Percentiles rank a stretch among this genome's conserved stretches.
phyloP scores from a whole-genome alignment of 768 basidiomycete species.

The Pleurotus tuoliensis region DNA sequence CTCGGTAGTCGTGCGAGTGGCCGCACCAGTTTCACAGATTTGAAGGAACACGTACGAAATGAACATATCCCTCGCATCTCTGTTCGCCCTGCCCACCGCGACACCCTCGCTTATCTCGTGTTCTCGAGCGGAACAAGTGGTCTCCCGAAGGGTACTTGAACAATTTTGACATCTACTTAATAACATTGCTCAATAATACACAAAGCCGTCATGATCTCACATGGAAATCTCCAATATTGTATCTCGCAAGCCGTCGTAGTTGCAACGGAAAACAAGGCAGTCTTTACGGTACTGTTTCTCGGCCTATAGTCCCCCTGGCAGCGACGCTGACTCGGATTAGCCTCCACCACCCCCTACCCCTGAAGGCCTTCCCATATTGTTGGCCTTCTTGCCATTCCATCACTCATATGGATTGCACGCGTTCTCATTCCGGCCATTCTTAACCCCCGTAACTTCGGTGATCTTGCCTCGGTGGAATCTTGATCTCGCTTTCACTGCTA shows the following conservation, averaged over 20 bases:
- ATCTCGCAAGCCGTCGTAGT: constrained; percentile 34
- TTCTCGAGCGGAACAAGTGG: constrained; percentile 82
- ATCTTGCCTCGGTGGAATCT: constrained; percentile 62
- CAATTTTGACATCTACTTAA: neutral
- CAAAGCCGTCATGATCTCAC: constrained; percentile 70
- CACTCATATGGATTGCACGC: constrained; percentile 63
- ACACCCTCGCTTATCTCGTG: constrained; percentile 65
- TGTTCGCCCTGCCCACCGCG: constrained; percentile 39
- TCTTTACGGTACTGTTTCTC: constrained; percentile 29
- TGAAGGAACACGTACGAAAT: constrained; percentile 34
- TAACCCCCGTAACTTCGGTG: constrained; percentile 43
- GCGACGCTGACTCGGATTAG: constrained; percentile 19
- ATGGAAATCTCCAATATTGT: constrained; percentile 54
- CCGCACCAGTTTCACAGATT: constrained; percentile 34
- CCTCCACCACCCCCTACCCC: constrained; percentile 35
- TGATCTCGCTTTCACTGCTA: constrained; percentile 42
- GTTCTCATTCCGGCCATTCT: constrained; percentile 44
- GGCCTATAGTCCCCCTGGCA: neutral
- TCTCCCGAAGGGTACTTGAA: constrained; percentile 57
- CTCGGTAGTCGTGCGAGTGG: constrained; percentile 40
- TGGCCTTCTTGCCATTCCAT: constrained; percentile 66
- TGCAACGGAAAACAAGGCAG: constrained; percentile 23
- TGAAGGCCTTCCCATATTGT: constrained; percentile 39
- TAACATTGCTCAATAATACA: neutral
- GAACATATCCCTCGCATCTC: constrained; percentile 36